Conservation (phyloP, 805 yeast genomes). For the Cyberlindnera bimundalis region DNA sequence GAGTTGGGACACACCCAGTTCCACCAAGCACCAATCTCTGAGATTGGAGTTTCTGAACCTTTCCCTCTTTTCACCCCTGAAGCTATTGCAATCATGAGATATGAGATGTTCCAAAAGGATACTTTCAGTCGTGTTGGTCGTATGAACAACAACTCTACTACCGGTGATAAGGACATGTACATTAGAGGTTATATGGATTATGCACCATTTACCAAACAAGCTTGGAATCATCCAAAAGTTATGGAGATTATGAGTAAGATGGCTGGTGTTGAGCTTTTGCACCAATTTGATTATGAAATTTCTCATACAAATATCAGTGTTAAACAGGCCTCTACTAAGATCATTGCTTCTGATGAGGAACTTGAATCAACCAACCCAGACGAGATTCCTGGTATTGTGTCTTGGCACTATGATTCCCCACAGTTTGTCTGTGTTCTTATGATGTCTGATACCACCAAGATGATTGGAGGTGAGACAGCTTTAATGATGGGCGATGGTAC, state of each 20-base stretch:
- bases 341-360: slow-evolving; percentile 6
- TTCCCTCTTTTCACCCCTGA: slow-evolving; percentile 60
- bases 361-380: slow-evolving; percentile 12
- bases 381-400: slow-evolving; percentile 49
- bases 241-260: slow-evolving; percentile 49
- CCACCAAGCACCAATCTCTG: slow-evolving; percentile 45
- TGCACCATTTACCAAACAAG: slow-evolving; percentile 51
- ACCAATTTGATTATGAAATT: slow-evolving; percentile 45
- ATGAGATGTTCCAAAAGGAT: slow-evolving; percentile 48
- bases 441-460: slow-evolving; percentile 53
- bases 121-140: slow-evolving; percentile 44
- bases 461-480: slow-evolving; percentile 62
- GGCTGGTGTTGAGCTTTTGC: slow-evolving; percentile 38
- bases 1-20: slow-evolving; percentile 42
- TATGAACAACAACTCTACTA: slow-evolving; percentile 38
- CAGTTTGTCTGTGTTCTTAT: slow-evolving; percentile 64
- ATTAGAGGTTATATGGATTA: slow-evolving; percentile 46
- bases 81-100: slow-evolving; percentile 55
- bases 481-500: slow-evolving; percentile 35
- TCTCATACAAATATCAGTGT: slow-evolving; percentile 51
- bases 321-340: slow-evolving; percentile 26
- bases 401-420: slow-evolving; percentile 63
- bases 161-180: slow-evolving; percentile 44
- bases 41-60: slow-evolving; percentile 56
- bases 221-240: slow-evolving; percentile 59